Percentiles rank a stretch among this genome's conserved stretches.
Conservation (phyloP, 148 eudicot genomes). For the Hydrangea macrophylla region DNA sequence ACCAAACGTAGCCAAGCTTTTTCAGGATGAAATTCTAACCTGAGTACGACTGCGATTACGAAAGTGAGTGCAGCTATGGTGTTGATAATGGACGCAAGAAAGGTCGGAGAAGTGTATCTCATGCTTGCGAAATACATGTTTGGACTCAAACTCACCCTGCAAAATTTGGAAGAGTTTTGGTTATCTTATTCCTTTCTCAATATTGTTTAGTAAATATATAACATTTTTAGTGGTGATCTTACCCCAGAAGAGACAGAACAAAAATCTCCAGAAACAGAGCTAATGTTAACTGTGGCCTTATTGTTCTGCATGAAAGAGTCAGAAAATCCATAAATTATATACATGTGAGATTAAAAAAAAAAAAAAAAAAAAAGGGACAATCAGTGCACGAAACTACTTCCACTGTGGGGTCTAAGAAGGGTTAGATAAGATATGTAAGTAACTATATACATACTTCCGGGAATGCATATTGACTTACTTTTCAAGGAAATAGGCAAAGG, state of each 20-base stretch:
- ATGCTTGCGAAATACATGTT: constrained; percentile 82
- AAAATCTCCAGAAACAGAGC: constrained; percentile 57
- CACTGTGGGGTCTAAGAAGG: too few relatives aligned
- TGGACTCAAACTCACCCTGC: constrained; percentile 71
- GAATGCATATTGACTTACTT: constrained; percentile 34
- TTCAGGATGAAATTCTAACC: constrained; percentile 33
- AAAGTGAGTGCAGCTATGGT: constrained; percentile 72
- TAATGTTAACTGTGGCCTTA: constrained; percentile 65
- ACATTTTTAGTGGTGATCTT: constrained; percentile 18
- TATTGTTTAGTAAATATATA: background rate
- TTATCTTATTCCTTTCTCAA: background rate
- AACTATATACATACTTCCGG: too few relatives aligned
- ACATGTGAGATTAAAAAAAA: too few relatives aligned
- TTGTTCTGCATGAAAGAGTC: constrained; percentile 42
- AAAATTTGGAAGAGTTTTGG: background rate
- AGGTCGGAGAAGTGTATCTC: constrained; percentile 68
- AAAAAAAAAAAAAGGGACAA: too few relatives aligned
- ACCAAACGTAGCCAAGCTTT: background rate
- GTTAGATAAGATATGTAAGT: too few relatives aligned
- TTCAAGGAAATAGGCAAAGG: constrained; percentile 78
- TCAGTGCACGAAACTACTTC: too few relatives aligned
- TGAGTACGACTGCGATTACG: constrained; percentile 57
- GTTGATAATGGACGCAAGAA: constrained; percentile 66
- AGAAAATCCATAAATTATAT: constrained; percentile 1
- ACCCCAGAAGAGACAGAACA: constrained; percentile 72